Evolutionary conservation across 306 rosid genomes (phyloP), one percentile per base, ranked within the genome.

Genomic region (Trifolium dubium): DNA sequence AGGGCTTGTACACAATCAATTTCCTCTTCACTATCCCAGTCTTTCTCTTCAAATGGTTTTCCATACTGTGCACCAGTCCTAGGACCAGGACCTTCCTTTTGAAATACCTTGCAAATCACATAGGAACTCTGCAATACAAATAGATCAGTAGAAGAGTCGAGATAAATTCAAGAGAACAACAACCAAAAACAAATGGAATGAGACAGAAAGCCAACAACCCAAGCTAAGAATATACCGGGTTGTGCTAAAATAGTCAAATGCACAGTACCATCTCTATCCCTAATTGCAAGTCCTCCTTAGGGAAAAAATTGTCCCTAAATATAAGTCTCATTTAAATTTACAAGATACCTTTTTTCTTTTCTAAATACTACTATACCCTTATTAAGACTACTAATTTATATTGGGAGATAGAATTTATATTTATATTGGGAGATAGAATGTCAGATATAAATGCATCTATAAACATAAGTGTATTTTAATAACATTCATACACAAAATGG

Each of bases 61-160:
- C 92, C 98, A 79, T 94, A 94, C 71, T 91, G 96, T 34, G 96
- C 96, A 61, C 90, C 91, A 69, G 82, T 94, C 80, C 87, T 84
- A 6, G 97, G 97, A 34, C 98, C 98, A 64, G 39, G 89, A 58
- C 98, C 98, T 11, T 85, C 89, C 81, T 94, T 91, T 73, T 85
- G 79, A 75, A 78, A 94, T 40, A 94, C 65, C 73, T 66, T 83
- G 60, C 96, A 94, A 37, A 94, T 87, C 44, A 91, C 95, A 62
- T 87, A 89, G 23, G 87, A 84, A 64, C 87, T 86, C 98, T 93
- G 89, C 74, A 71, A 66, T 28, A 76, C 71, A 58, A 68, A 81
- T 67, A 67, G n/a, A 59, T 40, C 62, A 83, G 44, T 4, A 61
- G 58, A 83, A 74, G 69, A 64, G 67, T 66, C 71, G 32, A 72